phyloP scores from a whole-genome alignment of 805 yeast species.

The Metschnikowia cerradonensis region DNA sequence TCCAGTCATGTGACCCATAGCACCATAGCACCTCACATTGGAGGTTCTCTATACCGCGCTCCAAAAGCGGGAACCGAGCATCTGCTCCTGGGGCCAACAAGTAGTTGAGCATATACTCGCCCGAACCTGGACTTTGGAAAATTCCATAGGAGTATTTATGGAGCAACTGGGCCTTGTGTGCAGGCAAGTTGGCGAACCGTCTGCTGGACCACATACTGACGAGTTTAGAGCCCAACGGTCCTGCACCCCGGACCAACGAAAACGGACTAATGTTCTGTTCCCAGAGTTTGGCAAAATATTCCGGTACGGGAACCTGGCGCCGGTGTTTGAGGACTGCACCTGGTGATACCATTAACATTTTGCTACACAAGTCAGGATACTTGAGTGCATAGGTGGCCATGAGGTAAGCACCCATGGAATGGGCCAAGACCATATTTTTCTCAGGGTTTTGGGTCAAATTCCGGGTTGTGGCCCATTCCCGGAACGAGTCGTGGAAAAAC shows the following conservation, averaged over 20 bases:
- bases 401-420: slow-evolving; percentile 89
- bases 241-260: slow-evolving; percentile 67
- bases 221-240: slow-evolving; percentile 78
- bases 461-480: slow-evolving; percentile 55
- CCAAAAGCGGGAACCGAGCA: slow-evolving; percentile 69
- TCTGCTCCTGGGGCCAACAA: slow-evolving; percentile 87
- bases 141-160: slow-evolving; percentile 81
- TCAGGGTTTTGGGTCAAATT: slow-evolving; percentile 31
- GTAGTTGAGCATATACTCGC: slow-evolving; percentile 86
- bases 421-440: slow-evolving; percentile 66
- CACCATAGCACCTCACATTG: slow-evolving; percentile 72
- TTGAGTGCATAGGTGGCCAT: slow-evolving; percentile 62
- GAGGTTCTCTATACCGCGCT: slow-evolving; percentile 46
- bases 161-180: slow-evolving; percentile 46
- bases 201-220: slow-evolving; percentile 89
- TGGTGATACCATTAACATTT: slow-evolving; percentile 79
- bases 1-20: slow-evolving; percentile 76
- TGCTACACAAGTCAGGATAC: slow-evolving; percentile 56
- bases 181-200: slow-evolving; percentile 60
- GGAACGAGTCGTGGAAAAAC: slow-evolving; percentile 63
- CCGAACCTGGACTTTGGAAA: slow-evolving; percentile 84
- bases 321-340: slow-evolving; percentile 70
- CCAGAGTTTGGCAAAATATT: slow-evolving; percentile 81
- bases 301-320: slow-evolving; percentile 50
- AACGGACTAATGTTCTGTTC: slow-evolving; percentile 85